Conservation (phyloP, 345 rosid species). For the Eucalyptus cloeziana region DNA sequence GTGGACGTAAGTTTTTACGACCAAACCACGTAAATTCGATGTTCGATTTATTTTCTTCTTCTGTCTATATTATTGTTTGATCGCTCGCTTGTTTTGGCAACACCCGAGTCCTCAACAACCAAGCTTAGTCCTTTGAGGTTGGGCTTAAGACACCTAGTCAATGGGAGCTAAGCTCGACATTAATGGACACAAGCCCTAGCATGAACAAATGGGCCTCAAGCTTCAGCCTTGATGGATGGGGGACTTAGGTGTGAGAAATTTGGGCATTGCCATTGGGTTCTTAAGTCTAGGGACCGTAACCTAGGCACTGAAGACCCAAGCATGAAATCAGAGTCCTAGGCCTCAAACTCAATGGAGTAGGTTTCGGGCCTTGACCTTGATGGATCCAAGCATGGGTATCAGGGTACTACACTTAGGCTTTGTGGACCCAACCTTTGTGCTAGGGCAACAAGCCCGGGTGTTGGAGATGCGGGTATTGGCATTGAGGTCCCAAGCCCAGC, state of each 20-base stretch:
- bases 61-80: too few species aligned
- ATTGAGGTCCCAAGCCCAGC: accelerated
- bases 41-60: too few species aligned
- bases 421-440: background rate
- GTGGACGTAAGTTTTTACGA: too few species aligned
- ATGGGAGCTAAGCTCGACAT: background rate
- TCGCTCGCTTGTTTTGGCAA: too few species aligned
- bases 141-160: background rate
- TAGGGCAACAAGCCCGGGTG: accelerated
- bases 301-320: background rate
- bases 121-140: background rate
- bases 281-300: background rate
- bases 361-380: background rate
- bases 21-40: too few species aligned
- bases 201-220: background rate
- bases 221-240: accelerated
- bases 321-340: background rate
- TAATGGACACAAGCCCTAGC: background rate
- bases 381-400: background rate
- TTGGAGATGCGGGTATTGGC: accelerated
- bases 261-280: background rate
- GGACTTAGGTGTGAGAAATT: background rate
- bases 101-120: background rate
- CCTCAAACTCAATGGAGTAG: background rate
- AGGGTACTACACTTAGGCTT: background rate